Evolutionary conservation across 495 filamentous ascomycete species (phyloP), one percentile per base, ranked within the genome.

Genomic region (Xylaria castorea): DNA sequence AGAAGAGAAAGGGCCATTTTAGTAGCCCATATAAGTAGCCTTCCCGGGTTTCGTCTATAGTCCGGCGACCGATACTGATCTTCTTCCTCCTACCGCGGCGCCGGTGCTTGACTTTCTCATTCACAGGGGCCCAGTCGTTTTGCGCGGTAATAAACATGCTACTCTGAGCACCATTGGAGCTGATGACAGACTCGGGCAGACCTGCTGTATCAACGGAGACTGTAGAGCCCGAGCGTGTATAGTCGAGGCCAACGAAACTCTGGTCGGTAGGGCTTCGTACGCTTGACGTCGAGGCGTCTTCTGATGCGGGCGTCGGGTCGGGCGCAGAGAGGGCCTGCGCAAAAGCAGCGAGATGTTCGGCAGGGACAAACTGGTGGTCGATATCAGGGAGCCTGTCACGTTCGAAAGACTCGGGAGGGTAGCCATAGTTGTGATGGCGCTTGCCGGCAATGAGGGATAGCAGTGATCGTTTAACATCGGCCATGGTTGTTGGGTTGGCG

Each of bases 31-130:
- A 98, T 18, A 97, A 86, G 75, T 95, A 93, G 0, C 96, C 96
- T 82, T 99, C 96, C 62, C 96, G 85, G 3, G 95, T 98, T 81
- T 99, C 96, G 79, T 99, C 96, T 73, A 89, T 93, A 66, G 90
- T 91, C 65, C 92, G 85, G 16, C 78, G 73, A 22, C 83, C 82
- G 5, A 84, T 68, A 55, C 71, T 73, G 27, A 71, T 79, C 76
- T 75, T 81, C 68, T 75, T 76, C 58, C 74, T 74, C 53, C 75
- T 77, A 55, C 72, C 73, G 22, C 62, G 74, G 42, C 84, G 82
- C 34, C 80, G 77, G 20, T 83, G 80, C 64, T 79, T 81, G 6
- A 93, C 87, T 40, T 87, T 88, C 74, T 93, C 88, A 66, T 90
- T 88, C 36, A 97, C 88, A 2, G 93, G 93, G 4, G 91, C 90